A percentile compares a stretch with the other conserved stretches of the same genome.
These are phyloP conservation scores for Protomyces inouyei DNA, from an alignment of 1,139 yeast species.

Conservation along the genomic window DNA sequence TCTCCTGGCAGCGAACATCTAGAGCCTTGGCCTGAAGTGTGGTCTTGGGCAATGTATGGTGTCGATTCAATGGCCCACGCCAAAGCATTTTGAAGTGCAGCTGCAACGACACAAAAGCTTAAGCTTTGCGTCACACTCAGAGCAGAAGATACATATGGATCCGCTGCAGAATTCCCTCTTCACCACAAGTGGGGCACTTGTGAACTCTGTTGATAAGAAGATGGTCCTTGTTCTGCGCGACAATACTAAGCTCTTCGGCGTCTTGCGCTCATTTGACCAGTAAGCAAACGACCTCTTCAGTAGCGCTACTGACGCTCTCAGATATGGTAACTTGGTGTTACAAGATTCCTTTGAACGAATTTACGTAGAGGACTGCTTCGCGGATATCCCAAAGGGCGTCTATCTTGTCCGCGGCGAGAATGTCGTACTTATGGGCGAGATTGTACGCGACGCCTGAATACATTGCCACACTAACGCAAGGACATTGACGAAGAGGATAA, in stretches of 20 bases:
- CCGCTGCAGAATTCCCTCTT: conserved; percentile 45
- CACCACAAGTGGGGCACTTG: conserved; percentile 94
- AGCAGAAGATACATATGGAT: conserved; percentile 1
- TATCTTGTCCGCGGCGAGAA: conserved; percentile 94
- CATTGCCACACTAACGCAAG: conserved; percentile 7
- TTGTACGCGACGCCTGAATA: conserved; percentile 37
- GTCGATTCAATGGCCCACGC: too few relatives aligned
- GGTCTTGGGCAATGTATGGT: too few relatives aligned
- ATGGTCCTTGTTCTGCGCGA: conserved; percentile 83
- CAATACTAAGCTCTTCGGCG: conserved; percentile 84
- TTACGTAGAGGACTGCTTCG: conserved; percentile 60
- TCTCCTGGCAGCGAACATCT: not conserved
- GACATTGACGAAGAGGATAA: conserved; percentile 83
- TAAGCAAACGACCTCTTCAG: conserved; percentile 45
- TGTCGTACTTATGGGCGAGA: conserved; percentile 91
- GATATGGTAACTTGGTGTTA: conserved; percentile 69
- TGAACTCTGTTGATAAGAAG: conserved; percentile 83
- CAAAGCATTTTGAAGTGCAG: too few relatives aligned
- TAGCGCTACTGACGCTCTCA: not conserved
- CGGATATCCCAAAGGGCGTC: conserved; percentile 72
- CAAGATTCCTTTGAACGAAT: conserved; percentile 89
- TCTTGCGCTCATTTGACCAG: conserved; percentile 91
- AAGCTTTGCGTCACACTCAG: not conserved
- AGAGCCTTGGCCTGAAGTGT: not conserved
- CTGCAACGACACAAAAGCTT: not conserved